A percentile compares a stretch with the other conserved stretches of the same genome.
Conservation (phyloP, 1,284 basidiomycete genomes). For the Exobasidium cylindrosporum region DNA sequence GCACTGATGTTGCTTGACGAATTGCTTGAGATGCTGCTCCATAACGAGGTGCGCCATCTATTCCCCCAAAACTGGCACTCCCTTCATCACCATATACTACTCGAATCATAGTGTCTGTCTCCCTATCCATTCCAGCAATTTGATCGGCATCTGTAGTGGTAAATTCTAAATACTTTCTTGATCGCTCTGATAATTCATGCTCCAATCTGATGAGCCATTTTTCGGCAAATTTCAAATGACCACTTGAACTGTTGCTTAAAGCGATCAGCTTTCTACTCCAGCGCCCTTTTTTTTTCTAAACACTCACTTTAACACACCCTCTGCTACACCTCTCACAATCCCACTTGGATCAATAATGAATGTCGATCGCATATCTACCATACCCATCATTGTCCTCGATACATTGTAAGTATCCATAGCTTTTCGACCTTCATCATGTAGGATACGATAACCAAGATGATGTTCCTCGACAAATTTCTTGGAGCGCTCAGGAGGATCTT, state of each 20-base stretch:
- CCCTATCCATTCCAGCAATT: slow-evolving; percentile 16
- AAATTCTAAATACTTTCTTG: slow-evolving; percentile 22
- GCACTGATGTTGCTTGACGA: neutral
- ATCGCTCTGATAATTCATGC: slow-evolving; percentile 31
- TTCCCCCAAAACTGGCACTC: slow-evolving; percentile 17
- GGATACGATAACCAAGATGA: slow-evolving; percentile 31
- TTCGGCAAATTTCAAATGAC: slow-evolving; percentile 40
- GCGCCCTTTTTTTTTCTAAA: neutral
- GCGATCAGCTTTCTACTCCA: neutral
- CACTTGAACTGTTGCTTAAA: slow-evolving; percentile 18
- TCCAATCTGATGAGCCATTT: slow-evolving; percentile 43
- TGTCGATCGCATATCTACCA: slow-evolving; percentile 36
- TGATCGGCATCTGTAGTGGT: slow-evolving; percentile 20
- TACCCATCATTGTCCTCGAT: slow-evolving; percentile 25
- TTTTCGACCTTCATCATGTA: slow-evolving; percentile 32
- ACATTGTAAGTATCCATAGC: slow-evolving; percentile 38
- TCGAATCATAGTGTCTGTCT: slow-evolving; percentile 11
- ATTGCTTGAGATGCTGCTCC: slow-evolving; percentile 24
- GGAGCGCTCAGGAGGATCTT: slow-evolving; percentile 29
- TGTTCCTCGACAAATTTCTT: slow-evolving; percentile 40
- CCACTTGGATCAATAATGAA: slow-evolving; percentile 45
- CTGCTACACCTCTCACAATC: slow-evolving; percentile 36
- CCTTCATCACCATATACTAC: slow-evolving; percentile 27
- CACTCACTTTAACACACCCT: slow-evolving; percentile 37
- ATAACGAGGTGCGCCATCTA: slow-evolving; percentile 30